A percentile compares a stretch with the other conserved stretches of the same genome.
These are phyloP conservation scores for Viola odorata DNA, from an alignment of 345 rosid species.

Conservation along the genomic window DNA sequence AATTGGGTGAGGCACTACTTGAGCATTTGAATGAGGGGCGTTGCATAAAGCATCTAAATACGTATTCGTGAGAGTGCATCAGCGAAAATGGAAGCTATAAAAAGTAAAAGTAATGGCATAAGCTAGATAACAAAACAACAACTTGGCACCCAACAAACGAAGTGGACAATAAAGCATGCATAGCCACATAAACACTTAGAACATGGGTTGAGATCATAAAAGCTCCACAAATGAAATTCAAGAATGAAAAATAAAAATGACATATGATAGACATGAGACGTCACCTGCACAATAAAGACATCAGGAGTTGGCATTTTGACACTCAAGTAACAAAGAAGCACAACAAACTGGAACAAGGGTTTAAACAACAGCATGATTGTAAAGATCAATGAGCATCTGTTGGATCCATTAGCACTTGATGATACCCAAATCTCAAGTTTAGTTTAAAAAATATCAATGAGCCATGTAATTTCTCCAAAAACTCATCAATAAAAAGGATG, in stretches of 20 bases:
- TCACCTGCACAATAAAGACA: conserved; percentile 79
- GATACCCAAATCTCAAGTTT: no score
- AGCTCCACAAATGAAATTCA: no score
- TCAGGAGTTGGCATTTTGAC: conserved; percentile 69
- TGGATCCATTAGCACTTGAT: no score
- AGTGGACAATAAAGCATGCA: background rate
- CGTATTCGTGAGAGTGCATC: background rate
- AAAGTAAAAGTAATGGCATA: background rate
- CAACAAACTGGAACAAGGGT: conserved; percentile 70
- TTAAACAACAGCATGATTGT: conserved; percentile 56
- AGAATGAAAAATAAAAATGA: background rate
- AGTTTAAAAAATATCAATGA: no score
- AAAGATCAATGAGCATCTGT: no score
- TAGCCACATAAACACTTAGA: no score
- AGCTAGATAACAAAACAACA: background rate
- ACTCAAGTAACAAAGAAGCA: conserved; percentile 85
- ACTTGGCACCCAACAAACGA: background rate
- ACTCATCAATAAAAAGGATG: no score
- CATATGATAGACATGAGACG: background rate
- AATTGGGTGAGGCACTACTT: no score
- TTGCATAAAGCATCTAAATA: background rate
- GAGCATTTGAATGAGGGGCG: no score
- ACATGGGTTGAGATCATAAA: no score
- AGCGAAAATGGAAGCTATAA: background rate
- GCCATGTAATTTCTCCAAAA: no score